Conservation (phyloP, 768 basidiomycete genomes). For the Lactarius pseudohatsudake region DNA sequence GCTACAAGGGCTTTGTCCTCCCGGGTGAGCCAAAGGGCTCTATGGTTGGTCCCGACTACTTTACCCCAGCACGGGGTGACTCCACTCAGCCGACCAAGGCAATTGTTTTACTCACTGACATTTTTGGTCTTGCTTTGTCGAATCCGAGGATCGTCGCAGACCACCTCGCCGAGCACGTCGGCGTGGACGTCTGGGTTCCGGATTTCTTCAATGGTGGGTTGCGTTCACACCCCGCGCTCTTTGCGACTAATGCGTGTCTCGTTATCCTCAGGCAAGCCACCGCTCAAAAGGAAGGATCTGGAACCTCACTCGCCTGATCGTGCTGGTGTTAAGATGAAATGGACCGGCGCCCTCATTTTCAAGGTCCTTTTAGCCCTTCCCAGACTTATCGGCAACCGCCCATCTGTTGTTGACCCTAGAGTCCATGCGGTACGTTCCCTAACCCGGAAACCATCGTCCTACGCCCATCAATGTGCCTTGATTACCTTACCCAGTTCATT, state of each 20-base stretch:
- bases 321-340: conserved; percentile 32
- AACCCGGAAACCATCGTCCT: not conserved
- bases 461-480: not conserved
- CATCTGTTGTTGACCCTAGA: conserved; percentile 35
- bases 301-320: conserved; percentile 36
- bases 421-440: conserved; percentile 30
- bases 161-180: conserved; percentile 45
- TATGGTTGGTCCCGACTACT: conserved; percentile 46
- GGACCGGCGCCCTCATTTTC: conserved; percentile 28
- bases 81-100: conserved; percentile 37
- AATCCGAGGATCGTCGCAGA: conserved; percentile 62
- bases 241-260: not conserved
- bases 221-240: not conserved
- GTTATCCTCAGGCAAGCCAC: conserved; percentile 34
- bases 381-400: conserved; percentile 31
- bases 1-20: conserved; percentile 45
- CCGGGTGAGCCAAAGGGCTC: conserved; percentile 48
- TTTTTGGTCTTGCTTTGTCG: conserved; percentile 51
- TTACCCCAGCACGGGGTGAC: conserved; percentile 35
- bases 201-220: conserved; percentile 55
- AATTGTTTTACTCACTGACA: conserved; percentile 55
- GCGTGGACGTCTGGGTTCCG: conserved; percentile 64
- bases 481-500: conserved; percentile 36
- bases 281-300: conserved; percentile 33
- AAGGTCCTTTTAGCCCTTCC: conserved; percentile 31